A percentile compares a stretch with the other conserved stretches of the same genome.
phyloP scores from a whole-genome alignment of 257 asterid genomes.

The Misopates orontium region DNA sequence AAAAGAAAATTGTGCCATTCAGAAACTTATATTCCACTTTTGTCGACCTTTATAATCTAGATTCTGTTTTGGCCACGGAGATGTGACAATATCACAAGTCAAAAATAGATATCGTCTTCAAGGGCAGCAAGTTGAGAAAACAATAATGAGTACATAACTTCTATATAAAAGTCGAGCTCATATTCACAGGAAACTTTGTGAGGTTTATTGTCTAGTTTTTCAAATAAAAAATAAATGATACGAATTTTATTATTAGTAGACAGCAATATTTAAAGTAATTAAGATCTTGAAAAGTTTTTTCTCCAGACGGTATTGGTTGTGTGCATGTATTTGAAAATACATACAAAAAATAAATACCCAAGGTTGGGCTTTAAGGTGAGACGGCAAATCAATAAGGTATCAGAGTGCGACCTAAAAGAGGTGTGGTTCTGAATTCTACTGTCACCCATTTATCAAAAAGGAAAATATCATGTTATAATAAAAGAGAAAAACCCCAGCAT shows the following conservation, averaged over 20 bases:
- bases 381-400: no score
- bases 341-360: no score
- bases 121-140: conserved; percentile 1
- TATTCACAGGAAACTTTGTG: conserved; percentile 1
- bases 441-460: no score
- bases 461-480: no score
- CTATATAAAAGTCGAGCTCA: not conserved
- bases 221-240: conserved; percentile 12
- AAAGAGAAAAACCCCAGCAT: no score
- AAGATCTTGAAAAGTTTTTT: conserved; percentile 9
- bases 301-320: not conserved
- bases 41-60: not conserved
- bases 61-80: conserved; percentile 6
- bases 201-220: not conserved
- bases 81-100: not conserved
- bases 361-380: no score
- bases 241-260: not conserved
- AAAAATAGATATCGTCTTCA: conserved; percentile 6
- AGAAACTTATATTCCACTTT: not conserved
- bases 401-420: no score
- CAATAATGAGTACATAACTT: not conserved
- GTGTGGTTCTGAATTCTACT: no score
- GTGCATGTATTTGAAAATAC: conserved; percentile 8
- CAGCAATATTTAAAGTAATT: not conserved
- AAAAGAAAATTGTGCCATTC: no score